Conservation (phyloP, 129 eudicot species). For the Artemisia argyi region DNA sequence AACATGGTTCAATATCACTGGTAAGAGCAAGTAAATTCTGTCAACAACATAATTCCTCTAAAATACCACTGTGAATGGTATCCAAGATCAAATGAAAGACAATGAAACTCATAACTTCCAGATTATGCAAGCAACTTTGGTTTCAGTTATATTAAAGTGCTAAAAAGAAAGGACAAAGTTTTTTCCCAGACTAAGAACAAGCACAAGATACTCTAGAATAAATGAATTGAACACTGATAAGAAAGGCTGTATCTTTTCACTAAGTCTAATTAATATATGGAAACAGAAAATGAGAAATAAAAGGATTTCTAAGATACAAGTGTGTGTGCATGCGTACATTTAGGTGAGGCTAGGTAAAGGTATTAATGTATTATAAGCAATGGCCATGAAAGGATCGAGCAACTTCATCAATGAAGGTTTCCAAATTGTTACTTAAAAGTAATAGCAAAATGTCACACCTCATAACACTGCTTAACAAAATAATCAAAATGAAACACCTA, state of each 20-base stretch:
- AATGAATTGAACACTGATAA: neutral
- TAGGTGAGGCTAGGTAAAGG: too few species aligned
- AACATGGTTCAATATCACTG: too few species aligned
- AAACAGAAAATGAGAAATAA: too few species aligned
- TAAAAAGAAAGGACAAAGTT: neutral
- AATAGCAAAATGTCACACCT: neutral
- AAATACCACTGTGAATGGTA: too few species aligned
- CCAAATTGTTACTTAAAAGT: neutral
- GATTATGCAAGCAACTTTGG: neutral
- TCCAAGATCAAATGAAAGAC: neutral
- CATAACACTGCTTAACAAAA: neutral
- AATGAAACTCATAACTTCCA: neutral
- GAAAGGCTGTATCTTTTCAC: too few species aligned
- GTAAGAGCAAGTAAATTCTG: too few species aligned
- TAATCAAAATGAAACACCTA: neutral
- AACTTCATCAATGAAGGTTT: neutral
- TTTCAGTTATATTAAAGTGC: neutral
- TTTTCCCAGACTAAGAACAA: neutral
- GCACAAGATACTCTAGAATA: neutral
- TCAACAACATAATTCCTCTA: too few species aligned
- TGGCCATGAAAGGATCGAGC: too few species aligned
- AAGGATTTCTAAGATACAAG: too few species aligned
- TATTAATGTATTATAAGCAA: too few species aligned
- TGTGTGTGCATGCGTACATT: too few species aligned
- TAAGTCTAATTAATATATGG: too few species aligned